A percentile compares a stretch with the other conserved stretches of the same genome.
These are phyloP conservation scores for Jacaranda copaia DNA, from an alignment of 257 asterid genomes.

Conservation along the genomic window DNA sequence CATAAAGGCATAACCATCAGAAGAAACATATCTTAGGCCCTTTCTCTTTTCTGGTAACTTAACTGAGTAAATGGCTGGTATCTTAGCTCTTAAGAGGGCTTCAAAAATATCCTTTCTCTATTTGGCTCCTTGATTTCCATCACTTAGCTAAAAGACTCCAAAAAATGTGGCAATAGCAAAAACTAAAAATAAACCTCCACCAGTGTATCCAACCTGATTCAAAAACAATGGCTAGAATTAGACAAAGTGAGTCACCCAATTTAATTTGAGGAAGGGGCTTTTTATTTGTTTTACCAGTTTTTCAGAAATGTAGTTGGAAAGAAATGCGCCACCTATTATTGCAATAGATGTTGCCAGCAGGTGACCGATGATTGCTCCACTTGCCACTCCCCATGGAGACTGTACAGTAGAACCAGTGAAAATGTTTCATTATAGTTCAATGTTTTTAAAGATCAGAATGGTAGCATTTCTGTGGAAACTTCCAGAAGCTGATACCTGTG, in stretches of 20 bases:
- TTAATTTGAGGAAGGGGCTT: not conserved
- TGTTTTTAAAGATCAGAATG: not conserved
- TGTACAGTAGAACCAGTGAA: conserved; percentile 34
- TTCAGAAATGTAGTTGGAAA: conserved; percentile 91
- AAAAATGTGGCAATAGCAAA: conserved; percentile 90
- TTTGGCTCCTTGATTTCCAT: not conserved
- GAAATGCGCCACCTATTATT: conserved; percentile 91
- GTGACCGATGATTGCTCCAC: conserved; percentile 95
- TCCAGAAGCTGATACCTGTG: conserved; percentile 65
- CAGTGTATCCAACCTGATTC: conserved; percentile 88
- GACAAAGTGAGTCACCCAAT: not conserved
- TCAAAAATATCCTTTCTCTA: conserved; percentile 5
- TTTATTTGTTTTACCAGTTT: conserved; percentile 67
- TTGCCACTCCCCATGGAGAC: conserved; percentile 99
- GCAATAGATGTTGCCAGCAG: conserved; percentile 84
- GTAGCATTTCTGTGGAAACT: not conserved
- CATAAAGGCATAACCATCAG: not conserved
- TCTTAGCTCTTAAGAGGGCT: not conserved
- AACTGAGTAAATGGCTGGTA: no score
- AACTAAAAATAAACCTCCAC: conserved; percentile 78
- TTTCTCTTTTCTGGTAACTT: no score
- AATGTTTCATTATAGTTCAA: not conserved
- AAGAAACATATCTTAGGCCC: not conserved
- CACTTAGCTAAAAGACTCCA: conserved; percentile 71
- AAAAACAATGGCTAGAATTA: conserved; percentile 29